Conservation (phyloP, 2,329 filamentous ascomycete species). For the Metarhizium robertsii region DNA sequence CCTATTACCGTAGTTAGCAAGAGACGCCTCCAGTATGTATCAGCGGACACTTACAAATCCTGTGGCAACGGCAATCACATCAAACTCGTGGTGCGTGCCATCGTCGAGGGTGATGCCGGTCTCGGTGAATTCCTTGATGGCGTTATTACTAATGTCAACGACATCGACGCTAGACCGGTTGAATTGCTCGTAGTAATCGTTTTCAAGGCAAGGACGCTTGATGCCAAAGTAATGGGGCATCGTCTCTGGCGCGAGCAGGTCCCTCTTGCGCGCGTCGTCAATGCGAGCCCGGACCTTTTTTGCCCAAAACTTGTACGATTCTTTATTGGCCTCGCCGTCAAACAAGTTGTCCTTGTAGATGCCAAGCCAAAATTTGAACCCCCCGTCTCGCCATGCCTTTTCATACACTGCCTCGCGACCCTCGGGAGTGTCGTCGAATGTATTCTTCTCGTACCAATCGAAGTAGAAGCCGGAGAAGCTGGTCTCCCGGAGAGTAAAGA, state of each 20-base stretch:
- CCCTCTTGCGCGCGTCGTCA: conserved; percentile 35
- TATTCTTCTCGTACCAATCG: conserved; percentile 42
- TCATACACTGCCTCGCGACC: conserved; percentile 41
- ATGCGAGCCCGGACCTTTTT: conserved; percentile 41
- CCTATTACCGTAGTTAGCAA: conserved; percentile 8
- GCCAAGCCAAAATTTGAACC: conserved; percentile 45
- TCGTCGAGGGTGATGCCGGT: conserved; percentile 30
- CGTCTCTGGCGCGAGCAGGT: conserved; percentile 36
- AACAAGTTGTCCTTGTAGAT: conserved; percentile 43
- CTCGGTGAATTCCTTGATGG: conserved; percentile 30
- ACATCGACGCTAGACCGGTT: conserved; percentile 33
- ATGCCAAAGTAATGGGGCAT: conserved; percentile 44
- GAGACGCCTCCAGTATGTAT: too few relatives aligned
- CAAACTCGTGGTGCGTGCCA: conserved; percentile 31
- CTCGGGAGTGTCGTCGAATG: conserved; percentile 42
- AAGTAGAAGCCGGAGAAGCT: conserved; percentile 52
- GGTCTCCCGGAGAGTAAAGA: conserved; percentile 39
- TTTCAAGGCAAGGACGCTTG: conserved; percentile 37
- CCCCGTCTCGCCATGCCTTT: conserved; percentile 38
- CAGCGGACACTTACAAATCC: conserved; percentile 30
- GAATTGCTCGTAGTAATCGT: conserved; percentile 37
- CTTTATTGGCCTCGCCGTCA: conserved; percentile 37
- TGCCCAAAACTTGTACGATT: conserved; percentile 46
- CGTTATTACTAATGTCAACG: conserved; percentile 30
- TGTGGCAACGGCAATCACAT: conserved; percentile 35